A percentile compares a stretch with the other conserved stretches of the same genome.
Evolutionary conservation across 768 basidiomycete genomes (phyloP).

Genomic region (Arthromyces matolae): DNA sequence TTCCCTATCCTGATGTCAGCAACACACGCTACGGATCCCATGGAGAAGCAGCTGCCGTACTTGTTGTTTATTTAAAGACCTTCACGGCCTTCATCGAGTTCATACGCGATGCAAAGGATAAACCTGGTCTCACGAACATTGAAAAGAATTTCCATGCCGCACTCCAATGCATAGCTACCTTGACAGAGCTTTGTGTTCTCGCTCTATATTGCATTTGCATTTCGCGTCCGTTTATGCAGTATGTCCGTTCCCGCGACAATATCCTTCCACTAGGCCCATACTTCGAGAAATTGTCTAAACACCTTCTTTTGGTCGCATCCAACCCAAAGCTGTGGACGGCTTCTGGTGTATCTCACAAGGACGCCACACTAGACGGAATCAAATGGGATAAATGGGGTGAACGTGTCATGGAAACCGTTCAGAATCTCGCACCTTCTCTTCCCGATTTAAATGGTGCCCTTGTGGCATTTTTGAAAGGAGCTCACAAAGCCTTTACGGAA

Average conservation of each 20-base stretch:
- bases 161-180: slow-evolving; percentile 22
- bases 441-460: slow-evolving; percentile 5
- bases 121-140: slow-evolving; percentile 25
- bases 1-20: slow-evolving; percentile 31
- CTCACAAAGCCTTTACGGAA: neutral
- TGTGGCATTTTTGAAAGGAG: neutral
- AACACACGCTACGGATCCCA: slow-evolving; percentile 33
- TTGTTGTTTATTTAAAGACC: slow-evolving; percentile 19
- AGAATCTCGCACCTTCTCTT: neutral
- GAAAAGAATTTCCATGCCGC: slow-evolving; percentile 28
- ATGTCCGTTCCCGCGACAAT: slow-evolving; percentile 11
- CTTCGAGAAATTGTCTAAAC: neutral
- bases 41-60: slow-evolving; percentile 22
- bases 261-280: neutral
- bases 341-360: neutral
- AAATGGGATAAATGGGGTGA: slow-evolving; percentile 5
- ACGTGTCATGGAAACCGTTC: neutral
- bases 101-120: slow-evolving; percentile 25
- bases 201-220: slow-evolving; percentile 22
- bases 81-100: slow-evolving; percentile 24
- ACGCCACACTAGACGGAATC: slow-evolving; percentile 17
- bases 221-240: slow-evolving; percentile 25
- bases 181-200: slow-evolving; percentile 26
- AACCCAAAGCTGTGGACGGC: neutral
- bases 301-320: neutral